Evolutionary conservation across 805 yeast species (phyloP).

Genomic region (Dipodascus albidus): DNA sequence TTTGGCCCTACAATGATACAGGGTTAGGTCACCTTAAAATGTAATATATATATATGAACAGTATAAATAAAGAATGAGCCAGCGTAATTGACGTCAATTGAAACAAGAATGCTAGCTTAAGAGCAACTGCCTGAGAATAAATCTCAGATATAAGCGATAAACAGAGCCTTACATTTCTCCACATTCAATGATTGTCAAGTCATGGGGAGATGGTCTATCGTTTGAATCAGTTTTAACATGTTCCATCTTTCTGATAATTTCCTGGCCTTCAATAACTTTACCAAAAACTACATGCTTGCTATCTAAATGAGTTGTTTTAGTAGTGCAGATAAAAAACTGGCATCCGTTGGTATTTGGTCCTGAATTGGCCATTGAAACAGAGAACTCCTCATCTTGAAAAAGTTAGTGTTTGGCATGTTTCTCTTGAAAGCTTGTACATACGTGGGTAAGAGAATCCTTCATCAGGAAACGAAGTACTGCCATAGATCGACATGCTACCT

Average conservation of each 20-base stretch:
- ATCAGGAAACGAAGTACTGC: constrained; percentile 31
- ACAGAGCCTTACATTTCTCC: constrained; percentile 31
- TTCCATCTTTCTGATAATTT: constrained; percentile 20
- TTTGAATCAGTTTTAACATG: constrained; percentile 22
- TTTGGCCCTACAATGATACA: neutral
- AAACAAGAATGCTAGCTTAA: too few species aligned
- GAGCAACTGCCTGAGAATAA: too few species aligned
- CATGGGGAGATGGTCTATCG: constrained; percentile 23
- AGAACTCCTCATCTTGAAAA: constrained; percentile 27
- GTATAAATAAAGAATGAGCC: neutral
- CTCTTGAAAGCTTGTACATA: constrained; percentile 1
- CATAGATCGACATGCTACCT: constrained; percentile 34
- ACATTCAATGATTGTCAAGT: constrained; percentile 24
- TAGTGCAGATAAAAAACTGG: constrained; percentile 40
- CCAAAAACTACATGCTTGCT: constrained; percentile 42
- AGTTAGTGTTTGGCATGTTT: neutral
- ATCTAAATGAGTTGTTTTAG: constrained; percentile 29
- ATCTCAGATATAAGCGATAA: too few species aligned
- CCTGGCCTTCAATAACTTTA: constrained; percentile 32
- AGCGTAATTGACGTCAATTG: too few species aligned
- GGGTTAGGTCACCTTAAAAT: neutral
- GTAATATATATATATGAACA: neutral
- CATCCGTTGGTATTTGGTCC: constrained; percentile 54
- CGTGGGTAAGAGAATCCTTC: constrained; percentile 31
- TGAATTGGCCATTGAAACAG: constrained; percentile 49